A percentile compares a stretch with the other conserved stretches of the same genome.
These are phyloP conservation scores for Orbilia ellipsospora DNA, from an alignment of 2,329 filamentous ascomycete species.

Conservation along the genomic window DNA sequence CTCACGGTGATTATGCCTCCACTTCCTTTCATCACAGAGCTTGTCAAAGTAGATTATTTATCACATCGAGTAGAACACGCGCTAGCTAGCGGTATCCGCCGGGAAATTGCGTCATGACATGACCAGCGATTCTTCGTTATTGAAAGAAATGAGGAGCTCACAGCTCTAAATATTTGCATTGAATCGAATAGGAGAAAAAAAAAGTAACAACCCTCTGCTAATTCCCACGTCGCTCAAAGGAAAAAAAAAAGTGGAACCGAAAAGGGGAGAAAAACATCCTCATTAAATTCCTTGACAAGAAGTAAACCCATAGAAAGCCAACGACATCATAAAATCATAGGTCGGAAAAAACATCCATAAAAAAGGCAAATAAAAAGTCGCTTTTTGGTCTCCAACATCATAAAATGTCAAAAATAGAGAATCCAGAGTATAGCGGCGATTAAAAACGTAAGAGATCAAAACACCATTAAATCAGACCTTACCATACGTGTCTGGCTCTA, in stretches of 20 bases:
- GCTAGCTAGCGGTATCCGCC: not conserved
- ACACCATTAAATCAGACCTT: slow-evolving; percentile 13
- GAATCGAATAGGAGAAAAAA: slow-evolving; percentile 20
- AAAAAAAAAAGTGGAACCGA: slow-evolving; percentile 3
- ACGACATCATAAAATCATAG: slow-evolving; percentile 17
- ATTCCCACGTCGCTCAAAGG: slow-evolving; percentile 14
- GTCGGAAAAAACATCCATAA: slow-evolving; percentile 11
- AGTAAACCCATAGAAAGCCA: not conserved
- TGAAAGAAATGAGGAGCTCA: slow-evolving; percentile 25
- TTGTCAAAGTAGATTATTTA: not conserved
- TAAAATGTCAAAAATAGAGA: slow-evolving; percentile 4
- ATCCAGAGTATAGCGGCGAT: not conserved
- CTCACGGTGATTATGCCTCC: too few relatives aligned
- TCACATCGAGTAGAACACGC: not conserved
- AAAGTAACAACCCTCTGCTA: slow-evolving; percentile 29
- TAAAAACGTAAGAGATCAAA: too few relatives aligned
- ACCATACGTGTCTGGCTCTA: not conserved
- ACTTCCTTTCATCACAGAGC: too few relatives aligned
- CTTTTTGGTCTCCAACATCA: slow-evolving; percentile 13
- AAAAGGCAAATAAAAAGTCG: slow-evolving; percentile 8
- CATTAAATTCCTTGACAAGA: slow-evolving; percentile 34
- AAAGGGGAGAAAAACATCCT: slow-evolving; percentile 23
- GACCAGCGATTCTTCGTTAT: not conserved
- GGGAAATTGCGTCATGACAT: not conserved
- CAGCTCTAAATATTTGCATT: slow-evolving; percentile 52